Evolutionary conservation across 2,329 filamentous ascomycete genomes (phyloP).

Genomic region (Metarhizium humberi): DNA sequence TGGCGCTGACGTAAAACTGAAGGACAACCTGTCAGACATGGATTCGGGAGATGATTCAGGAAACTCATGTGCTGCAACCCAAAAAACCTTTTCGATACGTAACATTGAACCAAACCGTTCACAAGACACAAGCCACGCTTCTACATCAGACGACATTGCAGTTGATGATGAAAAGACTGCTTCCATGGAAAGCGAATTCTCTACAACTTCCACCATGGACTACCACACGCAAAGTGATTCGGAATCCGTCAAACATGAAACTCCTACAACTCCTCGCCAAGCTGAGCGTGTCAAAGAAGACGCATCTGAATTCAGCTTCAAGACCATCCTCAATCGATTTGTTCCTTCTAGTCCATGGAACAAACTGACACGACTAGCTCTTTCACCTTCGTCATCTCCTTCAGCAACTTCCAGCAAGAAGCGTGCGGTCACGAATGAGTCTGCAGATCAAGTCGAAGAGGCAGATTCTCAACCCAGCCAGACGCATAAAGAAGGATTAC

Average conservation of each 20-base stretch:
- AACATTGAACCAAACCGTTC: background rate
- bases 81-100: background rate
- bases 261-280: background rate
- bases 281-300: constrained; percentile 1
- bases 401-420: background rate
- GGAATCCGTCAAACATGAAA: background rate
- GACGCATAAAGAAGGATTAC: background rate
- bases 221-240: background rate
- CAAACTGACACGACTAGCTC: constrained; percentile 10
- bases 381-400: background rate
- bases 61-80: background rate
- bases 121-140: background rate
- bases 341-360: constrained; percentile 17
- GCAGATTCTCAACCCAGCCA: background rate
- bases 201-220: background rate
- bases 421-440: background rate
- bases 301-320: constrained; percentile 12
- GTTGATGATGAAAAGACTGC: background rate
- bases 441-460: background rate
- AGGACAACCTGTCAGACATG: background rate
- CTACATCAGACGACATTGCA: background rate
- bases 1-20: background rate
- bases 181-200: background rate
- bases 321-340: constrained; percentile 12
- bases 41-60: background rate